Conservation (phyloP, 306 rosid species). For the Cicer chorassanicum region DNA sequence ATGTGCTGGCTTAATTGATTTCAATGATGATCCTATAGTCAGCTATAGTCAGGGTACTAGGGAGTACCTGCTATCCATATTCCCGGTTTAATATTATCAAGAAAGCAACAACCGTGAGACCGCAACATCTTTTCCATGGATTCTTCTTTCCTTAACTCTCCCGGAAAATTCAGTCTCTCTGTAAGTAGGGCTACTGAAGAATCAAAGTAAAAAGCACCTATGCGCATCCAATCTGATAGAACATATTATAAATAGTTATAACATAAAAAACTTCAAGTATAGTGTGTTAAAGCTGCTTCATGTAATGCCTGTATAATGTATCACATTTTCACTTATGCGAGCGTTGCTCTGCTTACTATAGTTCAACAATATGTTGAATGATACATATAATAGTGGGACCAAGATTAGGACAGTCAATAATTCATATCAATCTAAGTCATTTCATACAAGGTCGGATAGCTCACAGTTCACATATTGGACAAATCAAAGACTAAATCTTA, state of each 20-base stretch:
- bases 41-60: slow-evolving; percentile 9
- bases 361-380: slow-evolving; percentile 22
- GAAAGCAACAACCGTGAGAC: slow-evolving; percentile 71
- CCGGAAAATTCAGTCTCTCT: slow-evolving; percentile 61
- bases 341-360: not conserved
- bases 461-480: not conserved
- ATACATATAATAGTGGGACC: not conserved
- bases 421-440: not conserved
- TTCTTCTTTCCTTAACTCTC: slow-evolving; percentile 53
- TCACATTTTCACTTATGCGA: not conserved
- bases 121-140: slow-evolving; percentile 54
- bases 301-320: not conserved
- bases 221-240: slow-evolving; percentile 89
- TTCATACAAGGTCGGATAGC: not conserved
- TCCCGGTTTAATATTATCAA: slow-evolving; percentile 75
- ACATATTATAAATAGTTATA: slow-evolving; percentile 17
- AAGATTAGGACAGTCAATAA: slow-evolving; percentile 27
- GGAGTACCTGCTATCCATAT: slow-evolving; percentile 92
- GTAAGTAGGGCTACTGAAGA: slow-evolving; percentile 73
- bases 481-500: not conserved
- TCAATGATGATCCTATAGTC: slow-evolving; percentile 11
- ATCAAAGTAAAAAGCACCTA: slow-evolving; percentile 84
- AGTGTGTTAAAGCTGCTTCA: slow-evolving; percentile 5
- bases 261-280: slow-evolving; percentile 31
- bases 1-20: slow-evolving; percentile 26